Evolutionary conservation across 371 early-diverging fungal species (phyloP), one percentile per base, ranked within the genome.

Genomic region (Agmasoma carcini): DNA sequence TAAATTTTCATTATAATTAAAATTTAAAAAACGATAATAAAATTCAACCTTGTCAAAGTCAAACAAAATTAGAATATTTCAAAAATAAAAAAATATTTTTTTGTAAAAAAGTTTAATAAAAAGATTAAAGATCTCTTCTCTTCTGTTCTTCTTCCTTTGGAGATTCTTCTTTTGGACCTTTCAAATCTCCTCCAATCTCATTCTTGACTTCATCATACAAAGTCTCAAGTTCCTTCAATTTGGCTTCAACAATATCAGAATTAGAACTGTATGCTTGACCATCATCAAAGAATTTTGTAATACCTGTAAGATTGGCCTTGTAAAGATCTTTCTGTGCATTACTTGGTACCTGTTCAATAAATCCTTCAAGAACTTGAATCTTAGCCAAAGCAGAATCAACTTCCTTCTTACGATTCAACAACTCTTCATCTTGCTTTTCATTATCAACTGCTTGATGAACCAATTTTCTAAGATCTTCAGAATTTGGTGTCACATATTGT

Each of bases 391-490:
- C n/a, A n/a, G n/a, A n/a, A n/a, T n/a, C n/a, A n/a, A n/a, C n/a
- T n/a, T n/a, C n/a, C n/a, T n/a, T n/a, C n/a, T n/a, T n/a, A n/a
- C n/a, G n/a, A n/a, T n/a, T n/a, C n/a, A n/a, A n/a, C n/a, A 48
- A 14, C 19, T 37, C 26, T 12, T 45, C 41, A 48, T 63, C 67
- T n/a, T 17, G 34, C n/a, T 61, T 40, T 45, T 78, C 51, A n/a
- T 63, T 23, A 41, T 58, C 55, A 77, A 87, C 88, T 63, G 89
- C 60, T 15, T 56, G 53, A 37, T 56, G 38, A 2, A 46, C 31
- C 62, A 67, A 57, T 40, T 37, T 59, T 1, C 48, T 34, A 26
- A 61, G 79, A n/a, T 80, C 79, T 63, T 80, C 80, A 61, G 81
- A 79, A 26, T 69, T 70, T 17, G 79, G 63, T 25, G 77, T 72